phyloP scores from a whole-genome alignment of 768 basidiomycete genomes.

The Gloeopeniophorella convolvens region DNA sequence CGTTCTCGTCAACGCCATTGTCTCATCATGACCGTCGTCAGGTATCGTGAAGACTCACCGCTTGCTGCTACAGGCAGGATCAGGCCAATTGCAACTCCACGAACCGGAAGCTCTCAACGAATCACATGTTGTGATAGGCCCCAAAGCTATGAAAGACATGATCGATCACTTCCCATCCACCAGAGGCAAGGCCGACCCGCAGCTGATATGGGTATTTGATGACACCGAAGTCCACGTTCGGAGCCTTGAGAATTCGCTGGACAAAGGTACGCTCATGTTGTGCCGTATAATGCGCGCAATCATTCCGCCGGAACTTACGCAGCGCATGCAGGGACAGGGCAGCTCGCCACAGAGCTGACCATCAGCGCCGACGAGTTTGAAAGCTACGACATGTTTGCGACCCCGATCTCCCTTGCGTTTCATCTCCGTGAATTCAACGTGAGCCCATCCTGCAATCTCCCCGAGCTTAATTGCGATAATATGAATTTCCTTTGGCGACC shows the following conservation, averaged over 20 bases:
- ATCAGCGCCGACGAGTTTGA: constrained; percentile 81
- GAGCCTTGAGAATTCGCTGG: constrained; percentile 60
- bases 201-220: constrained; percentile 76
- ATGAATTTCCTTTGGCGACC: neutral
- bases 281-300: neutral
- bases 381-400: constrained; percentile 54
- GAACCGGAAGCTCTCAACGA: constrained; percentile 50
- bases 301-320: neutral
- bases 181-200: constrained; percentile 67
- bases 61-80: constrained; percentile 51
- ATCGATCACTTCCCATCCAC: constrained; percentile 73
- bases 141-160: constrained; percentile 66
- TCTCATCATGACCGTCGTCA: constrained; percentile 25
- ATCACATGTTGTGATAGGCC: constrained; percentile 65
- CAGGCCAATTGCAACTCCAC: constrained; percentile 58
- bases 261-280: constrained; percentile 47
- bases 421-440: constrained; percentile 84
- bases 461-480: neutral
- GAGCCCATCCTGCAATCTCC: constrained; percentile 19
- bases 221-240: constrained; percentile 61
- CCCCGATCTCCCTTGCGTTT: constrained; percentile 66
- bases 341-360: constrained; percentile 68
- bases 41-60: constrained; percentile 82
- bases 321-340: constrained; percentile 41
- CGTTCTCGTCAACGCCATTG: constrained; percentile 4